phyloP scores from a whole-genome alignment of 495 filamentous ascomycete genomes.

The Tuber umbilicatum region DNA sequence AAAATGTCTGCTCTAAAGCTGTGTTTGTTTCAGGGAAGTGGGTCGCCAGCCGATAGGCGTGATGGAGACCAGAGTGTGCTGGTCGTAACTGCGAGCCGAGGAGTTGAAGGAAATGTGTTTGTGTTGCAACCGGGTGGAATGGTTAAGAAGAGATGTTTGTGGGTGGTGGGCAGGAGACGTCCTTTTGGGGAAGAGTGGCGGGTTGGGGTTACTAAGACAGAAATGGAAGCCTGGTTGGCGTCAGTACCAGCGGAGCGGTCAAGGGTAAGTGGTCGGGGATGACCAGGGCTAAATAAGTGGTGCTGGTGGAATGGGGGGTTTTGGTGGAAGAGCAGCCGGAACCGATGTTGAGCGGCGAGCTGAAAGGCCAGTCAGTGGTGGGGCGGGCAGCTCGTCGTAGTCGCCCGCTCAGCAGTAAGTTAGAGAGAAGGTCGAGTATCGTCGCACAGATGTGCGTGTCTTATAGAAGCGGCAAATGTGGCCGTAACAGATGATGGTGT shows the following conservation, averaged over 20 bases:
- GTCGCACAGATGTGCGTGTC: constrained; percentile 33
- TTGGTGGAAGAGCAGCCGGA: constrained; percentile 10
- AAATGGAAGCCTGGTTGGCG: constrained; percentile 35
- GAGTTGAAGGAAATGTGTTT: not conserved
- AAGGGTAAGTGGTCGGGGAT: constrained; percentile 27
- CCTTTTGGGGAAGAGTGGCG: constrained; percentile 26
- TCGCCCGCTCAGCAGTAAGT: constrained; percentile 21
- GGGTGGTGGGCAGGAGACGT: not conserved
- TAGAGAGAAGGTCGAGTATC: constrained; percentile 13
- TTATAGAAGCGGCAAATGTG: constrained; percentile 23
- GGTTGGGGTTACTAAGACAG: constrained; percentile 25
- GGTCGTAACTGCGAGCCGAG: constrained; percentile 11
- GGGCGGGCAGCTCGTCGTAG: constrained; percentile 30
- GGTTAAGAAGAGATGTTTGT: constrained; percentile 12
- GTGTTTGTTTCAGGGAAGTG: constrained; percentile 11
- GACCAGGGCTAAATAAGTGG: constrained; percentile 14
- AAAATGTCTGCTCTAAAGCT: constrained; percentile 35
- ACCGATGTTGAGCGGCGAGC: constrained; percentile 16
- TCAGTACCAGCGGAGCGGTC: constrained; percentile 31
- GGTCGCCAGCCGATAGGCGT: constrained; percentile 10
- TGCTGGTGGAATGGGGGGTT: constrained; percentile 14
- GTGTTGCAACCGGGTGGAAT: constrained; percentile 6
- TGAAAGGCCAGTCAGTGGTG: constrained; percentile 25
- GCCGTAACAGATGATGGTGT: constrained; percentile 15
- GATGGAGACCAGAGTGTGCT: constrained; percentile 7